These are phyloP conservation scores for Erysimum cheiri DNA, from an alignment of 441 rosid genomes.

Conservation along the genomic window DNA sequence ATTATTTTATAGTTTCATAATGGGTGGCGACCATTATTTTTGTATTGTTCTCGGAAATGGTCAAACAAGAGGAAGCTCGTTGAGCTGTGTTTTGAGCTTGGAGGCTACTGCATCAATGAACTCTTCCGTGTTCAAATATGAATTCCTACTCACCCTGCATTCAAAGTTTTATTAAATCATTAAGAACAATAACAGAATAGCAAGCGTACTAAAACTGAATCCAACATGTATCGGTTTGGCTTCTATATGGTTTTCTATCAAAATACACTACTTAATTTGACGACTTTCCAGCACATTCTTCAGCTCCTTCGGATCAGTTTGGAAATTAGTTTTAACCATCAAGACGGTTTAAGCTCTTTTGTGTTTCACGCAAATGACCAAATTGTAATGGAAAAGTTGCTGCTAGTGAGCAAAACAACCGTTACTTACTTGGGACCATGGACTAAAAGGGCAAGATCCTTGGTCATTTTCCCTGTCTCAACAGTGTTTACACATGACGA, in stretches of 20 bases:
- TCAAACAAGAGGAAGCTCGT: constrained; percentile 50
- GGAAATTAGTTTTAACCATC: background rate
- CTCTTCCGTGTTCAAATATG: constrained; percentile 78
- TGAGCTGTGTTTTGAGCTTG: constrained; percentile 61
- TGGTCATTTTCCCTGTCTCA: constrained; percentile 92
- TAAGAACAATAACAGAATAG: background rate
- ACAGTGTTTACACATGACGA: constrained; percentile 81
- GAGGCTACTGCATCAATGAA: constrained; percentile 83
- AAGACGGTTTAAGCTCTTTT: constrained; percentile 4
- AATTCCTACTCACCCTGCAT: constrained; percentile 78
- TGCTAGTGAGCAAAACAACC: constrained; percentile 8
- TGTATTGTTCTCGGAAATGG: constrained; percentile 18
- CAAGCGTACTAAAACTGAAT: background rate
- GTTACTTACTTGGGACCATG: constrained; percentile 80
- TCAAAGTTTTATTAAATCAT: background rate
- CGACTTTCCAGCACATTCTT: background rate
- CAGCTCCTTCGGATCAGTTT: background rate
- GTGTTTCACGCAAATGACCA: constrained; percentile 22
- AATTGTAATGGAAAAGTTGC: constrained; percentile 19
- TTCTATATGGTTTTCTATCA: constrained; percentile 3
- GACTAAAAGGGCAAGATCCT: constrained; percentile 86
- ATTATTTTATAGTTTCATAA: background rate
- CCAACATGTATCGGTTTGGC: background rate
- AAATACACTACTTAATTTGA: constrained; percentile 7
- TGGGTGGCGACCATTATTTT: constrained; percentile 20